A percentile compares a stretch with the other conserved stretches of the same genome.
Evolutionary conservation across 306 rosid species (phyloP).

Genomic region (Begonia peltatifolia): DNA sequence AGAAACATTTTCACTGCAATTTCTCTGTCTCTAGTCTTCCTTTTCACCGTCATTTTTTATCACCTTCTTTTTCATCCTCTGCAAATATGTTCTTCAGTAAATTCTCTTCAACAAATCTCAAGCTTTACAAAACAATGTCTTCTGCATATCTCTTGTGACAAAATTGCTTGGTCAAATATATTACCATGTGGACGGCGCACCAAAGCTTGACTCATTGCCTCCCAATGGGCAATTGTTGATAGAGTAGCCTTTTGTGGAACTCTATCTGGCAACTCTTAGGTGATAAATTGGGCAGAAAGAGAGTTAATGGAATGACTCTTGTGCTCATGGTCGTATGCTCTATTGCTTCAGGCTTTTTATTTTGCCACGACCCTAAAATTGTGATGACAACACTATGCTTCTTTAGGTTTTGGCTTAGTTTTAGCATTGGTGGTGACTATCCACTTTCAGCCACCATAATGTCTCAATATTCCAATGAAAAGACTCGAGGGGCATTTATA

Average conservation of each 20-base stretch:
- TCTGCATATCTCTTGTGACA: constrained; percentile 57
- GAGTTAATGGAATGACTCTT: constrained; percentile 59
- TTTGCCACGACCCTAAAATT: constrained; percentile 32
- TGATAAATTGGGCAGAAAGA: constrained; percentile 56
- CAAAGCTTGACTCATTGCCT: constrained; percentile 55
- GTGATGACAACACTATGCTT: constrained; percentile 62
- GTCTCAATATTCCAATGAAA: constrained; percentile 67
- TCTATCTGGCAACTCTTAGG: constrained; percentile 62
- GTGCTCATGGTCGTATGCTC: constrained; percentile 55
- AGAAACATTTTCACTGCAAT: too few species aligned
- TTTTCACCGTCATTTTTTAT: too few species aligned
- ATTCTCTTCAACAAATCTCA: too few species aligned
- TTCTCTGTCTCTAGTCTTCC: too few species aligned
- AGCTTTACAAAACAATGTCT: too few species aligned
- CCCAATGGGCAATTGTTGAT: constrained; percentile 54
- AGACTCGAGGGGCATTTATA: constrained; percentile 62
- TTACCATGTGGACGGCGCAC: constrained; percentile 44
- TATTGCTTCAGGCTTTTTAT: constrained; percentile 59
- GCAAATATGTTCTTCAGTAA: too few species aligned
- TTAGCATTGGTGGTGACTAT: constrained; percentile 73
- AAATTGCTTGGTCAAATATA: constrained; percentile 72
- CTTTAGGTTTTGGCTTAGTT: constrained; percentile 74
- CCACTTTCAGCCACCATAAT: constrained; percentile 79
- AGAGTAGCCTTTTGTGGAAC: constrained; percentile 67
- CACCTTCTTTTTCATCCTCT: too few species aligned